Evolutionary conservation across 179 eudicot species (phyloP).

Genomic region (Camellia oleifera): DNA sequence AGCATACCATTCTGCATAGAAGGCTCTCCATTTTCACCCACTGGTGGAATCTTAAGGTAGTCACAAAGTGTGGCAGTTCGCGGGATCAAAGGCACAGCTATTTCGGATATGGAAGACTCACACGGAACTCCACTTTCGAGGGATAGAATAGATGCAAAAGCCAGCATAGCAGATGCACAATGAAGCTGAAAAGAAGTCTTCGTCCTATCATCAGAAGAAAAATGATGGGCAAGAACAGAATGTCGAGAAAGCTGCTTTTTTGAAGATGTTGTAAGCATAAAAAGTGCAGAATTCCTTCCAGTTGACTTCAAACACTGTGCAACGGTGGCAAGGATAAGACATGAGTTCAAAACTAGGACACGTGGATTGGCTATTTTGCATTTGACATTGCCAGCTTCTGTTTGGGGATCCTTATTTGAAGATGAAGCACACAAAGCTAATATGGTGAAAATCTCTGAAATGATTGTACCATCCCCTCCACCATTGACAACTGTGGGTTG

Average conservation of each 20-base stretch:
- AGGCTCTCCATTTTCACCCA: slow-evolving; percentile 33
- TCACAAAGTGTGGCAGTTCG: slow-evolving; percentile 80
- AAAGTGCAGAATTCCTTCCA: slow-evolving; percentile 81
- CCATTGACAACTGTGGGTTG: slow-evolving; percentile 95
- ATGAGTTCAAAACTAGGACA: slow-evolving; percentile 58
- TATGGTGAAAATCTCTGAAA: slow-evolving; percentile 85
- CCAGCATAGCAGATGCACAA: slow-evolving; percentile 84
- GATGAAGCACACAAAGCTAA: slow-evolving; percentile 63
- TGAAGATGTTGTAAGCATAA: slow-evolving; percentile 75
- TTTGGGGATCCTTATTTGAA: slow-evolving; percentile 53
- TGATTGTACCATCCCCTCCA: slow-evolving; percentile 87
- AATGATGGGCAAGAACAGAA: slow-evolving; percentile 74
- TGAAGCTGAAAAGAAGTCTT: slow-evolving; percentile 56
- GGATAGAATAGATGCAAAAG: slow-evolving; percentile 77
- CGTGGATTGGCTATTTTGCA: slow-evolving; percentile 52
- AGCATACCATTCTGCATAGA: slow-evolving; percentile 41
- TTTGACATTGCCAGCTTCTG: slow-evolving; percentile 50
- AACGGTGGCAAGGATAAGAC: slow-evolving; percentile 73
- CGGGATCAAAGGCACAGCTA: slow-evolving; percentile 84
- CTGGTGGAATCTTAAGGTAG: slow-evolving; percentile 48
- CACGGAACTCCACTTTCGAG: slow-evolving; percentile 58
- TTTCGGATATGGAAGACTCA: slow-evolving; percentile 57
- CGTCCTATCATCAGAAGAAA: slow-evolving; percentile 64
- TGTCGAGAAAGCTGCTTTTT: slow-evolving; percentile 83
- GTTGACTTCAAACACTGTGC: slow-evolving; percentile 79